Conservation (phyloP, 2,329 filamentous ascomycete species). For the Alternaria conjuncta region DNA sequence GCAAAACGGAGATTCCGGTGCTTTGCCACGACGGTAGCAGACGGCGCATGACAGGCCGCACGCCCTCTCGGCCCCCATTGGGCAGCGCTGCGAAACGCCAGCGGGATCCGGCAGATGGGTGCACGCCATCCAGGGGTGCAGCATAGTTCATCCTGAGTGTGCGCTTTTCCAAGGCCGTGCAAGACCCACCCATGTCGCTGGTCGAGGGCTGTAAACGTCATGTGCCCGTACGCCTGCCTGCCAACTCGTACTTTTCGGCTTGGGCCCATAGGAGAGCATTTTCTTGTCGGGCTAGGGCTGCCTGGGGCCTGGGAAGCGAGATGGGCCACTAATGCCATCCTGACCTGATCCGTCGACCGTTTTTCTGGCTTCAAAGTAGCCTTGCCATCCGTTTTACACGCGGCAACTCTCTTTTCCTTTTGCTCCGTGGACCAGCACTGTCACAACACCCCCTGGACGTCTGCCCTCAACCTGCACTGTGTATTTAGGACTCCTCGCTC, state of each 20-base stretch:
- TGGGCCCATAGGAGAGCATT: conserved; percentile 26
- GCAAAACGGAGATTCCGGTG: conserved; percentile 16
- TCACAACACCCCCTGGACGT: neutral
- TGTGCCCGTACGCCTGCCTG: conserved; percentile 31
- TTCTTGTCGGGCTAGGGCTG: conserved; percentile 24
- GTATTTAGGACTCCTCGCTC: neutral
- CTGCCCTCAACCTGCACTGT: neutral
- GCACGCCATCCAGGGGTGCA: conserved; percentile 27
- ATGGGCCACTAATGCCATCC: conserved; percentile 35
- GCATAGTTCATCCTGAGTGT: conserved; percentile 25
- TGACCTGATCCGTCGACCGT: conserved; percentile 30
- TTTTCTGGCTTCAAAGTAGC: conserved; percentile 29
- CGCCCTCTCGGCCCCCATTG: conserved; percentile 19
- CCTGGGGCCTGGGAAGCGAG: conserved; percentile 25
- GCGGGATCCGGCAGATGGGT: conserved; percentile 28
- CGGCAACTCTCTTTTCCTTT: conserved; percentile 12
- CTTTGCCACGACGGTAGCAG: conserved; percentile 37
- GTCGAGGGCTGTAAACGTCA: conserved; percentile 42
- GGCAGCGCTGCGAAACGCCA: conserved; percentile 23
- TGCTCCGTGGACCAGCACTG: conserved; percentile 1
- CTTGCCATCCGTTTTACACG: conserved; percentile 17
- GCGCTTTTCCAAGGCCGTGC: conserved; percentile 30
- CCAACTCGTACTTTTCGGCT: conserved; percentile 22
- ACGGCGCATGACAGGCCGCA: conserved; percentile 8
- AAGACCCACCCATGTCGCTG: conserved; percentile 33